Conservation (phyloP, 345 rosid genomes). For the Alliaria petiolata region DNA sequence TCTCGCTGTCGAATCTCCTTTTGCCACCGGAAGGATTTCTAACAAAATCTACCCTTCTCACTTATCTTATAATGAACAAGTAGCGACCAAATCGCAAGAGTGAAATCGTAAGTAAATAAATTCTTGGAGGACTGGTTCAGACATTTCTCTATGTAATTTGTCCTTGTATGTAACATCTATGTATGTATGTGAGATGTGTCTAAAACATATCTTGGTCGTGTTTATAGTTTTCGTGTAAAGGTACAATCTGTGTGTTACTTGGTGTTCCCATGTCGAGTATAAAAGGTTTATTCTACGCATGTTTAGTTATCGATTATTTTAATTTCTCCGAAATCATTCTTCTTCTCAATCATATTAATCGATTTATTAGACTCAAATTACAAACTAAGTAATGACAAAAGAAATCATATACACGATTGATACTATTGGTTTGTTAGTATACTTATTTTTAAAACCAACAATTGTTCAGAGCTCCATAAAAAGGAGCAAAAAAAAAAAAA, state of each 20-base stretch:
- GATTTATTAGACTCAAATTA: neutral
- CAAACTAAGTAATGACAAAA: neutral
- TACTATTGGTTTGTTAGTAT: neutral
- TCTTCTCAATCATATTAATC: neutral
- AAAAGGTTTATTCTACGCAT: neutral
- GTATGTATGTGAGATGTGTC: conserved; percentile 1
- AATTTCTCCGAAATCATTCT: neutral
- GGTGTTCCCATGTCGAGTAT: neutral
- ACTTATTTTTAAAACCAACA: neutral
- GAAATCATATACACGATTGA: conserved; percentile 20
- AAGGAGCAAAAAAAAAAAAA: neutral
- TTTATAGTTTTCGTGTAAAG: neutral
- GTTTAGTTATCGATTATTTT: neutral
- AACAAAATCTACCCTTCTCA: conserved; percentile 18
- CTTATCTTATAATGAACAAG: conserved; percentile 2
- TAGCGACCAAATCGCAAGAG: neutral
- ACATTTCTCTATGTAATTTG: neutral
- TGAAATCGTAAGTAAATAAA: neutral
- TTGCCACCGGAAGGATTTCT: neutral
- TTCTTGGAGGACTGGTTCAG: neutral
- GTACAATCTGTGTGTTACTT: neutral
- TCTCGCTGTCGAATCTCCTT: neutral
- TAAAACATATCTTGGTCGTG: neutral
- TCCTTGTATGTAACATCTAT: neutral
- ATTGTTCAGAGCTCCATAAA: neutral